phyloP scores from a whole-genome alignment of 371 early-diverging fungal species.

The Dichotomocladium elegans region DNA sequence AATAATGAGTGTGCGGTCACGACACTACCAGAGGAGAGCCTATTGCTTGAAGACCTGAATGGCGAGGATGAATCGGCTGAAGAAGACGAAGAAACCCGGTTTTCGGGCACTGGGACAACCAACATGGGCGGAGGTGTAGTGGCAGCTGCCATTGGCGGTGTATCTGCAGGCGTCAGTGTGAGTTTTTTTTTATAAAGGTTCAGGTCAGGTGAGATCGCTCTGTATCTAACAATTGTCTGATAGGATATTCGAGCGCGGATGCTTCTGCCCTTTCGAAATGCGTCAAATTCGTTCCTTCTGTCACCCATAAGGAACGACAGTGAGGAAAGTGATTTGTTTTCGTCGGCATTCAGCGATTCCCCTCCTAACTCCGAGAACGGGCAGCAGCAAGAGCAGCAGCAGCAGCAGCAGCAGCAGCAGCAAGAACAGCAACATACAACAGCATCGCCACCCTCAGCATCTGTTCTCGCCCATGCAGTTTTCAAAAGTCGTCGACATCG shows the following conservation, averaged over 20 bases:
- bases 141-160: slow-evolving; percentile 26
- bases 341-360: slow-evolving; percentile 12
- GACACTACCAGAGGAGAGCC: background rate
- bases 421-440: background rate
- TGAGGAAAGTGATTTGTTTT: background rate
- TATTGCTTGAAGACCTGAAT: background rate
- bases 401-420: background rate
- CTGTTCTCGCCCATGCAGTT: background rate
- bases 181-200: slow-evolving; percentile 2
- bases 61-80: background rate
- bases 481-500: background rate
- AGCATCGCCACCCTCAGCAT: background rate
- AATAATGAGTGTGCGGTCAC: background rate
- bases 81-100: background rate
- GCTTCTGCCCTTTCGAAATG: slow-evolving; percentile 4
- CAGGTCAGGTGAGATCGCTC: background rate
- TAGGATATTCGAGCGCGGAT: slow-evolving; percentile 6
- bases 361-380: background rate
- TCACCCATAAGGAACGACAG: background rate
- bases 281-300: slow-evolving; percentile 12
- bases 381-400: background rate
- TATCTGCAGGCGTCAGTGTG: slow-evolving; percentile 36
- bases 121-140: slow-evolving; percentile 16
- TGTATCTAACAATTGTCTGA: background rate
- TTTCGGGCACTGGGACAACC: background rate